Percentiles rank a stretch among this genome's conserved stretches.
These are phyloP conservation scores for Salpingoeca rosetta DNA, from an alignment of 78 protist genomes.

Conservation along the genomic window DNA sequence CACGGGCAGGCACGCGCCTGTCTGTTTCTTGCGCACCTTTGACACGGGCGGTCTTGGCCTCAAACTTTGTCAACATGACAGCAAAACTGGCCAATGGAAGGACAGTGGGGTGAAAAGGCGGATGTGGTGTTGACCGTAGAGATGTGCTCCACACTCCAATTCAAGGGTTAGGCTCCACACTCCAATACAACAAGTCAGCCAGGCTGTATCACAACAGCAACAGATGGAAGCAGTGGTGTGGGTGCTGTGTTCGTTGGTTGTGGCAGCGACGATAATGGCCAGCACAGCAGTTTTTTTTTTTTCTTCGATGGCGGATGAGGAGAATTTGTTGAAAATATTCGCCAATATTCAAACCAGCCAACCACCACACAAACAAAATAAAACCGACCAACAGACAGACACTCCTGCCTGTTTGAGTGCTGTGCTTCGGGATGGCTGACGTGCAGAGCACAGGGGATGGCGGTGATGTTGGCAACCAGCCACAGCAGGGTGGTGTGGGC, in stretches of 20 bases:
- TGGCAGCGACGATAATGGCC: background rate
- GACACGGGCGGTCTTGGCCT: constrained; percentile 66
- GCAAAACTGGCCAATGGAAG: background rate
- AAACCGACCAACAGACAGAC: constrained; percentile 4
- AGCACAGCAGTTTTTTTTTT: background rate
- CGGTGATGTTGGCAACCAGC: background rate
- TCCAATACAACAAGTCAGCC: background rate
- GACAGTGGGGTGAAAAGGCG: too few relatives aligned
- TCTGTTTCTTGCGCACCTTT: constrained; percentile 35
- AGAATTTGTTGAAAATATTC: too few relatives aligned
- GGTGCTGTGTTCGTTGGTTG: background rate
- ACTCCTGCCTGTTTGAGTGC: background rate
- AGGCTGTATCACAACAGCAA: background rate
- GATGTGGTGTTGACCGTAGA: background rate
- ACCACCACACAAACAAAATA: constrained; percentile 5
- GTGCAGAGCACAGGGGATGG: background rate
- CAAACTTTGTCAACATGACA: constrained; percentile 63
- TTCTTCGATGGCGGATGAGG: background rate
- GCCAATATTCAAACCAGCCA: background rate
- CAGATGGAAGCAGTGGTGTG: background rate
- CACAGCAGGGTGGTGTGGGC: background rate
- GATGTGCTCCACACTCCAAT: background rate
- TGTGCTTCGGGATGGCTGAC: background rate
- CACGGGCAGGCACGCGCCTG: background rate
- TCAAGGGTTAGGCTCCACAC: background rate